These are phyloP conservation scores for Mortierella polycephala DNA, from an alignment of 371 early-diverging fungal genomes.

Conservation along the genomic window DNA sequence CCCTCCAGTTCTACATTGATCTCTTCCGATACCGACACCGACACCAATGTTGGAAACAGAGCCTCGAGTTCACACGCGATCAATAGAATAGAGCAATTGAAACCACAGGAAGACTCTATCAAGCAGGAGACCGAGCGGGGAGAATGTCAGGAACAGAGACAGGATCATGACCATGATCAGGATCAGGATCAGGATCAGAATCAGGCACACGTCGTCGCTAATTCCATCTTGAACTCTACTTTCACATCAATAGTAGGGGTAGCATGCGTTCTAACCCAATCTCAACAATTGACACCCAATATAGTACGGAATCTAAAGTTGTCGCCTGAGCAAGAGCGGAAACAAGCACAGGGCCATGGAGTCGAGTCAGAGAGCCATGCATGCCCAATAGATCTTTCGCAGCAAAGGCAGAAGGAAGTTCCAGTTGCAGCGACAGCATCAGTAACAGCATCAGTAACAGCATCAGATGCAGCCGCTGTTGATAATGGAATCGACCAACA, in stretches of 20 bases:
- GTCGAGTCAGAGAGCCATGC: neutral
- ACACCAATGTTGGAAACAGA: neutral
- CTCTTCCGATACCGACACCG: neutral
- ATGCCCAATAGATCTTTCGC: constrained; percentile 8
- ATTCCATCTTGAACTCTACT: neutral
- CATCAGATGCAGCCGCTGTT: constrained; percentile 1
- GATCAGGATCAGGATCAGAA: neutral
- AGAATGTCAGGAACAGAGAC: neutral
- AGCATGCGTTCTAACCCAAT: neutral
- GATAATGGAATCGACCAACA: constrained; percentile 12
- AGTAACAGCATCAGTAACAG: neutral
- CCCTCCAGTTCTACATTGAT: neutral
- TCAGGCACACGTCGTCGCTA: neutral
- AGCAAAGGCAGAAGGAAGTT: too few species aligned
- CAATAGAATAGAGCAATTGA: neutral
- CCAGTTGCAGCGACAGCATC: constrained; percentile 1
- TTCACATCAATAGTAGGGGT: neutral
- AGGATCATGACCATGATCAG: neutral
- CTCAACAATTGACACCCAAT: neutral
- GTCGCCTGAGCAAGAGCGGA: neutral
- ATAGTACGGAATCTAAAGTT: neutral
- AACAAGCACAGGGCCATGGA: neutral
- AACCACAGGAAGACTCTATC: too few species aligned
- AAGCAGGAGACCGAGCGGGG: too few species aligned
- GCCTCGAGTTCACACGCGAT: constrained; percentile 2